Conservation (phyloP, 2,329 filamentous ascomycete genomes). For the Penicillium sp. region DNA sequence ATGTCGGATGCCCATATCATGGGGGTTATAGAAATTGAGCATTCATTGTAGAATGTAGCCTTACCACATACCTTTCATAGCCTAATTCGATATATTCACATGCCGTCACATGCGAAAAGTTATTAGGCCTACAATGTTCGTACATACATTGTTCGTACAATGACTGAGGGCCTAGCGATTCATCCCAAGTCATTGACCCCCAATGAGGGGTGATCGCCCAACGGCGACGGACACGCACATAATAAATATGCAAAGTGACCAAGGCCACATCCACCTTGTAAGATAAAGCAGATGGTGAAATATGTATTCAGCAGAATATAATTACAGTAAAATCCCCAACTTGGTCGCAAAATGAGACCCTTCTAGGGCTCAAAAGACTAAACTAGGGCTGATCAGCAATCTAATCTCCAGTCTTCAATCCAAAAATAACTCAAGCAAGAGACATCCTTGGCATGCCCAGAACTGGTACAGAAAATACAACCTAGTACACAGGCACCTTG, state of each 20-base stretch:
- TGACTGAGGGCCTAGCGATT: too few species aligned
- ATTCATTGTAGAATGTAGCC: background rate
- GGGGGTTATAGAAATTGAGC: background rate
- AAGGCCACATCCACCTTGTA: background rate
- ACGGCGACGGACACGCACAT: background rate
- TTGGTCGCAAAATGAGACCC: background rate
- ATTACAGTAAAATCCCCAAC: background rate
- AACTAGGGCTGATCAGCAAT: background rate
- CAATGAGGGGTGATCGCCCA: background rate
- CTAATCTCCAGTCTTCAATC: background rate
- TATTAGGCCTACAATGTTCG: background rate
- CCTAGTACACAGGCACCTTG: conserved; percentile 40
- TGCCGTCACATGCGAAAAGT: background rate
- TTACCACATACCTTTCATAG: background rate
- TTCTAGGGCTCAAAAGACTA: background rate
- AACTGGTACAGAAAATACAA: background rate
- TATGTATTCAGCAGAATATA: background rate
- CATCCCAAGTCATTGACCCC: background rate
- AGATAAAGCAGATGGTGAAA: background rate
- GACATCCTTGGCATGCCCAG: background rate
- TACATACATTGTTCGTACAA: too few species aligned
- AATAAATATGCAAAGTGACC: background rate
- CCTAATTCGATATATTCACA: background rate
- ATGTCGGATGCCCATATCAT: background rate
- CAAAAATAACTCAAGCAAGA: background rate